Base-by-base conservation (phyloP, 2,329 filamentous ascomycete species). In the Aspergillus cejpii region DNA sequence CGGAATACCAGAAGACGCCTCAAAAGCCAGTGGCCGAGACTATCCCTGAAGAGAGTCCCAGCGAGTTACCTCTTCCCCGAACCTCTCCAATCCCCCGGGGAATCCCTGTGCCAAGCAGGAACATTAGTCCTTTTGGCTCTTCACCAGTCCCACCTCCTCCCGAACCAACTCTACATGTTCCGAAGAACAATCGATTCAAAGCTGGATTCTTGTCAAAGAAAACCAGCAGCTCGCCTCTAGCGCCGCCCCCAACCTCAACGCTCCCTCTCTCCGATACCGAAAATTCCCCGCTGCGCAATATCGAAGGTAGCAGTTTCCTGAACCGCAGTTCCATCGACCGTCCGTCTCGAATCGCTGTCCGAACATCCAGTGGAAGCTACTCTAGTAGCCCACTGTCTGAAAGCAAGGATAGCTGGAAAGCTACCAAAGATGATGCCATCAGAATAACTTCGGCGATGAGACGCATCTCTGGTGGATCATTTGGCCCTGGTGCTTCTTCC, bases 1-100 rank as follows among this genome's bases (percentile, higher is more conserved):
- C 86, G 8, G 92, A 97, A 62, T 96, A 91, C 62, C 87, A 91
- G 60, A 87, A 88, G 68, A 96, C 91, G 2, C 91, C 92, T 1
- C 79, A 89, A 64, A 85, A 83, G 60, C 66, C 77, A 6, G 73
- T 78, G 12, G 73, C 74, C 2, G 78, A 79, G 1, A 78, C 81
- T 5, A 42, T 41, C 20, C 44, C 45, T 6, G 77, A 81, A 39
- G 66, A 67, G 19, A 79, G 77, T 12, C 75, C 77, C 21, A 65
- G 74, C 31, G 76, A 80, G 37, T 60, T 65, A 15, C 60, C 58
- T 10, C 53, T 74, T n/a, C 69, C 71, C n/a, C 67, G 73, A 23
- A 63, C 76, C n/a, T 79, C 82, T 14, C 72, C 75, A n/a, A 56
- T 67, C 15, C 65, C 63, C 36, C 60, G 65, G 15, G 62, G 59